Conservation (phyloP, 2,329 filamentous ascomycete species). For the Dothideomycetes sp. region DNA sequence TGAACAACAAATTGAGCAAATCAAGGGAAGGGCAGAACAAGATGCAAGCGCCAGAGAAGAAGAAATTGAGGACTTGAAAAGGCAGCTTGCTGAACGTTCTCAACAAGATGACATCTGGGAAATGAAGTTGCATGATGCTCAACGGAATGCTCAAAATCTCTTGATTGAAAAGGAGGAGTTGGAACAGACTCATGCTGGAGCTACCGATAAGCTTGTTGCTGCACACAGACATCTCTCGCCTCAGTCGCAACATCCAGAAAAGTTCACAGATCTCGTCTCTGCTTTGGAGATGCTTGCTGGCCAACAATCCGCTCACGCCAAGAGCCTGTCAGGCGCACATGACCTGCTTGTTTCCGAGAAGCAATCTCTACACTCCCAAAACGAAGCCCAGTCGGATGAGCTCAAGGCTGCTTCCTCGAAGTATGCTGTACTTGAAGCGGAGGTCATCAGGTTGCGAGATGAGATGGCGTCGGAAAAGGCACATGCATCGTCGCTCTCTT, state of each 20-base stretch:
- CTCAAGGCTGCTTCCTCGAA: slow-evolving; percentile 18
- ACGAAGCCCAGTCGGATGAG: slow-evolving; percentile 28
- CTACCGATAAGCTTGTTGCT: slow-evolving; percentile 28
- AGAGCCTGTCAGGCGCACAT: slow-evolving; percentile 34
- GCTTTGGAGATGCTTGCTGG: slow-evolving; percentile 34
- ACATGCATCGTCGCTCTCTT: slow-evolving; percentile 33
- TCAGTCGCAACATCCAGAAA: slow-evolving; percentile 21
- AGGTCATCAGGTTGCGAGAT: slow-evolving; percentile 28
- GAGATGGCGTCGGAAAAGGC: slow-evolving; percentile 37
- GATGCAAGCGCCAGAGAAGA: slow-evolving; percentile 39
- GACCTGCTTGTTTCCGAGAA: slow-evolving; percentile 37
- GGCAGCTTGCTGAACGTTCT: slow-evolving; percentile 26
- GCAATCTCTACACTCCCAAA: slow-evolving; percentile 26
- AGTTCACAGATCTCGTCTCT: slow-evolving; percentile 25
- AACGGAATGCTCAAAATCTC: slow-evolving; percentile 35
- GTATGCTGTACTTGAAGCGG: slow-evolving; percentile 24
- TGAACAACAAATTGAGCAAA: slow-evolving; percentile 42
- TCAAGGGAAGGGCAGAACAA: slow-evolving; percentile 31
- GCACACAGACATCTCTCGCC: slow-evolving; percentile 29
- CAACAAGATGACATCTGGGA: not conserved
- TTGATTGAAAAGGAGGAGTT: slow-evolving; percentile 46
- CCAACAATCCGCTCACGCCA: slow-evolving; percentile 30
- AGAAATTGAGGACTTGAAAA: slow-evolving; percentile 51
- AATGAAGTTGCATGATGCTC: slow-evolving; percentile 13
- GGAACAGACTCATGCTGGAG: too few species aligned